These are phyloP conservation scores for Tolypocladium inflatum DNA, from an alignment of 2,329 filamentous ascomycete species.

Conservation along the genomic window DNA sequence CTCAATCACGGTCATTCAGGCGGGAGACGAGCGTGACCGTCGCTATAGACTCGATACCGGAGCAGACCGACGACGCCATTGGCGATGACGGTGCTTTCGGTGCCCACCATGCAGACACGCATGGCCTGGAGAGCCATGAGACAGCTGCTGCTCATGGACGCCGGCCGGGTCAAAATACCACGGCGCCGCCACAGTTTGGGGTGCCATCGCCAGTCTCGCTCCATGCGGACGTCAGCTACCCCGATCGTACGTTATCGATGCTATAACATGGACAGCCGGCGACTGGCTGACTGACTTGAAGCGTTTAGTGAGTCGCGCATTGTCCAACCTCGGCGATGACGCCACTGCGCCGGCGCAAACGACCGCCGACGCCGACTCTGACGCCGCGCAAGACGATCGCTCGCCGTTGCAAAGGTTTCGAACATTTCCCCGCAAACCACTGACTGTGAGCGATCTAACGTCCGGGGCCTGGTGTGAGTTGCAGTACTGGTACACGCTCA, in stretches of 20 bases:
- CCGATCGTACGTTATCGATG: constrained; percentile 39
- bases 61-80: constrained; percentile 4
- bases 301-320: constrained; percentile 49
- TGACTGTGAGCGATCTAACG: constrained; percentile 82
- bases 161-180: background rate
- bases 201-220: constrained; percentile 2
- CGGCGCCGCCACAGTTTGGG: background rate
- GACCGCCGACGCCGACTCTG: background rate
- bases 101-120: background rate
- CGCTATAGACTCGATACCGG: constrained; percentile 14
- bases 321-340: constrained; percentile 16
- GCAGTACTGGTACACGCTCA: constrained; percentile 83
- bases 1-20: background rate
- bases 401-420: constrained; percentile 72
- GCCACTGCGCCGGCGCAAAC: constrained; percentile 4
- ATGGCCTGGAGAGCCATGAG: background rate
- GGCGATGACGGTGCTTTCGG: background rate
- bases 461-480: constrained; percentile 93
- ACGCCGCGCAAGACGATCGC: constrained; percentile 18
- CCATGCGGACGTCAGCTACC: constrained; percentile 29
- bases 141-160: background rate
- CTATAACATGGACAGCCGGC: background rate
- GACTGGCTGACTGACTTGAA: constrained; percentile 53
- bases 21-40: background rate
- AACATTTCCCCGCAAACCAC: constrained; percentile 62